phyloP scores from a whole-genome alignment of 2,329 filamentous ascomycete species.

The Stemphylium lycopersici region DNA sequence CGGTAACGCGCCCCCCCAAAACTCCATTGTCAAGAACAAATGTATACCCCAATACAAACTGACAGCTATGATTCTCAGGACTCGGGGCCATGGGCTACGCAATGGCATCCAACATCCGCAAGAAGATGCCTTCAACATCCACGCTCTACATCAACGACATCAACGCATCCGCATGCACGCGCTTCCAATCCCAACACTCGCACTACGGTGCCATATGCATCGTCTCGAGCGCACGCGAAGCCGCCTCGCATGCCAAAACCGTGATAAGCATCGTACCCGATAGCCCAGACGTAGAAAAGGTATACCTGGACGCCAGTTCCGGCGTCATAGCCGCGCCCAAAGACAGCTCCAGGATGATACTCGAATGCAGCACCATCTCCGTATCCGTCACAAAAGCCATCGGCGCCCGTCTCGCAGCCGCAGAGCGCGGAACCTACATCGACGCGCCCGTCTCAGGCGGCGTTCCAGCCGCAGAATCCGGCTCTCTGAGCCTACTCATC shows the following conservation, averaged over 20 bases:
- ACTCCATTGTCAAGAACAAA: neutral
- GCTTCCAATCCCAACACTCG: conserved; percentile 29
- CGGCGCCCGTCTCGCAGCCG: conserved; percentile 21
- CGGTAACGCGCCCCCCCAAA: conserved; percentile 15
- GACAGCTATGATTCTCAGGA: conserved; percentile 15
- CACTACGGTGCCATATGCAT: conserved; percentile 31
- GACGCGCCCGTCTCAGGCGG: conserved; percentile 45
- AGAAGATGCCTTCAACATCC: conserved; percentile 26
- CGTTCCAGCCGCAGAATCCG: conserved; percentile 38
- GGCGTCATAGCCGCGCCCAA: conserved; percentile 32
- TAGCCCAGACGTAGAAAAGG: conserved; percentile 34
- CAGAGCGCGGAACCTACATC: conserved; percentile 30
- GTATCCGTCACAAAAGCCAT: conserved; percentile 35
- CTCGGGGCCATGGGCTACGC: conserved; percentile 46
- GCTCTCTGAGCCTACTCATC: conserved; percentile 36
- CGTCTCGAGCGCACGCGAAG: conserved; percentile 35
- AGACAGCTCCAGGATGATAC: conserved; percentile 29
- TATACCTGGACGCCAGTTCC: conserved; percentile 34
- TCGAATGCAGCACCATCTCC: conserved; percentile 45
- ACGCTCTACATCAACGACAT: conserved; percentile 41
- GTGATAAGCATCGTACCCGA: conserved; percentile 40
- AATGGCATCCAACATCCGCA: conserved; percentile 41
- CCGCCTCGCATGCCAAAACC: conserved; percentile 34
- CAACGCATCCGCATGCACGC: conserved; percentile 28
- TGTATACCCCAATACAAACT: neutral